Evolutionary conservation across 208 protist genomes (phyloP).

Genomic region (Sergeia podlipaevii): DNA sequence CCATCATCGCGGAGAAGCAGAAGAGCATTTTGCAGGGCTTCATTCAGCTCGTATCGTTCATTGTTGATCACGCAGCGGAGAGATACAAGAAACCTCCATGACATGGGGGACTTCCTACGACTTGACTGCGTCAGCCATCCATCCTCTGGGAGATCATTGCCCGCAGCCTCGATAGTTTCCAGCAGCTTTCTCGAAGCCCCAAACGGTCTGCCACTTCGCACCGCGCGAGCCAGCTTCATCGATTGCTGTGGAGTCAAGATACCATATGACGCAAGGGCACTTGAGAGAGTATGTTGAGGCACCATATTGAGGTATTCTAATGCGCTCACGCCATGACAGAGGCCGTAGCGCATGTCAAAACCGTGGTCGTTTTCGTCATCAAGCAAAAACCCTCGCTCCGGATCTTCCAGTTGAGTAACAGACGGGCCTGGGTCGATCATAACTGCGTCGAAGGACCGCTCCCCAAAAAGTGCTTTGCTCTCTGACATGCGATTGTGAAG

Average conservation of each 20-base stretch:
- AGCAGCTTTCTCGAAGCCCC: slow-evolving; percentile 33
- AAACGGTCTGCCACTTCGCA: slow-evolving; percentile 64
- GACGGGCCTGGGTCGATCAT: slow-evolving; percentile 86
- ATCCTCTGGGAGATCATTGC: slow-evolving; percentile 64
- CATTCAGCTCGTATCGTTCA: slow-evolving; percentile 63
- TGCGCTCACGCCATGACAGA: slow-evolving; percentile 30
- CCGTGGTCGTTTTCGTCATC: slow-evolving; percentile 58
- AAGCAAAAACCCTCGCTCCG: slow-evolving; percentile 70
- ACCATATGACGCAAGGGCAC: slow-evolving; percentile 47
- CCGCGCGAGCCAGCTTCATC: slow-evolving; percentile 75
- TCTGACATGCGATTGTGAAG: slow-evolving; percentile 74
- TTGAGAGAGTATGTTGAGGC: slow-evolving; percentile 54
- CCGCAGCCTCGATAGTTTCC: slow-evolving; percentile 49
- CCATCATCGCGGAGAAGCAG: slow-evolving; percentile 69
- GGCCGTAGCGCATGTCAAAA: slow-evolving; percentile 84
- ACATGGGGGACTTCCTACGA: slow-evolving; percentile 71
- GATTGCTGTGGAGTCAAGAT: slow-evolving; percentile 69
- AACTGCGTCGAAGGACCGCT: slow-evolving; percentile 78
- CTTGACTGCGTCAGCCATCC: slow-evolving; percentile 63
- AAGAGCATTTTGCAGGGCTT: slow-evolving; percentile 62
- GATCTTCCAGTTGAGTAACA: slow-evolving; percentile 69
- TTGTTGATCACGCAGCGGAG: slow-evolving; percentile 83
- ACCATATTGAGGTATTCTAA: slow-evolving; percentile 82
- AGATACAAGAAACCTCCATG: slow-evolving; percentile 77
- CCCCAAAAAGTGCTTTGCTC: slow-evolving; percentile 77